Conservation (phyloP, 441 rosid species). For the Euphorbia schlechtendalii region DNA sequence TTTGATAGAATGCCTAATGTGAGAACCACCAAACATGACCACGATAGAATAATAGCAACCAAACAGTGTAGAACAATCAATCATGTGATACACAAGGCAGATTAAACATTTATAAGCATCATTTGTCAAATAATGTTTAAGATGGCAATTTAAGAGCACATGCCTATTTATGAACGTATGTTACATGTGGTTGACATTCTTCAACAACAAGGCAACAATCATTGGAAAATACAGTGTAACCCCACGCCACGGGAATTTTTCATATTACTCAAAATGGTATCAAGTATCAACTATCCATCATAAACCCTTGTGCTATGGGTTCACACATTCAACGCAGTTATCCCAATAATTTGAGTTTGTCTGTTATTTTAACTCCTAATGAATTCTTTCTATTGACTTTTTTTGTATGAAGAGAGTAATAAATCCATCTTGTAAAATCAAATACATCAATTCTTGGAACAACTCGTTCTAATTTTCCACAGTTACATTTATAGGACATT, state of each 20-base stretch:
- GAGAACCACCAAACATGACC: slow-evolving; percentile 1
- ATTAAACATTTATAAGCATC: neutral
- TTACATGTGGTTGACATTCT: too few species aligned
- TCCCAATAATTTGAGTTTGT: neutral
- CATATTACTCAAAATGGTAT: neutral
- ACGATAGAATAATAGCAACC: slow-evolving; percentile 2
- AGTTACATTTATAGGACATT: neutral
- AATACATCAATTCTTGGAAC: neutral
- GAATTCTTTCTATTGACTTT: neutral
- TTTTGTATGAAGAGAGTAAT: too few species aligned
- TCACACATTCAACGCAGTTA: neutral
- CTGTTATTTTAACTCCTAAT: neutral
- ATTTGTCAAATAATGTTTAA: neutral
- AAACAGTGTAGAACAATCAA: neutral
- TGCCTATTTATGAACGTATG: too few species aligned
- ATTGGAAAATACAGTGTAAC: neutral
- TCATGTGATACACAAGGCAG: neutral
- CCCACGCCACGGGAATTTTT: neutral
- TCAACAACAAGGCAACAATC: neutral
- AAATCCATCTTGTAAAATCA: neutral
- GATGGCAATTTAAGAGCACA: neutral
- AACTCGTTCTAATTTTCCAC: neutral
- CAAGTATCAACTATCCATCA: too few species aligned
- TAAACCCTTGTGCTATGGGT: neutral
- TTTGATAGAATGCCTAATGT: too few species aligned